Conservation (phyloP, 305 asterid genomes). For the Fraxinus baroniana region DNA sequence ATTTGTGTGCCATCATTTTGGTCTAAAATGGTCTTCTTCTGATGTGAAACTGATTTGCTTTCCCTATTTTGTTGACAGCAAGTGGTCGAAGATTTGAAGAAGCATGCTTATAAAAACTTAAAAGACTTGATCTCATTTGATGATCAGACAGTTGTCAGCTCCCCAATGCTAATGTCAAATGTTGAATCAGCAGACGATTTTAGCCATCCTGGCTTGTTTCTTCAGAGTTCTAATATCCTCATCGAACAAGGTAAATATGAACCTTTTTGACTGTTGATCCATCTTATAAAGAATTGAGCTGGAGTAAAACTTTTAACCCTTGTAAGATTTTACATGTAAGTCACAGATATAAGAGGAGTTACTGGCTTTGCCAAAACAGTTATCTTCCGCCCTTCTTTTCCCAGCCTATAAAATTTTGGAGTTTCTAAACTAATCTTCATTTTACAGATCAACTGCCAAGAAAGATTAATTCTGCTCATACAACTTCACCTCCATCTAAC, state of each 20-base stretch:
- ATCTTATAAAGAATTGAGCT: not conserved
- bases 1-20: not conserved
- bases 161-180: constrained; percentile 39
- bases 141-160: constrained; percentile 33
- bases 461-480: constrained; percentile 28
- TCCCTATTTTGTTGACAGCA: constrained; percentile 37
- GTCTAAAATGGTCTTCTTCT: not conserved
- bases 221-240: constrained; percentile 35
- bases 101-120: constrained; percentile 42
- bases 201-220: constrained; percentile 31
- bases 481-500: constrained; percentile 28
- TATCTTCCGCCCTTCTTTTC: not conserved
- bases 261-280: not conserved
- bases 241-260: constrained; percentile 48
- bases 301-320: not conserved
- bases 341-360: not conserved
- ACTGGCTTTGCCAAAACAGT: not conserved
- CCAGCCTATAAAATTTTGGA: not conserved
- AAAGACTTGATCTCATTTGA: constrained; percentile 37
- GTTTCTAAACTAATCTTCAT: not conserved
- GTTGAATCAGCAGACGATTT: constrained; percentile 29
- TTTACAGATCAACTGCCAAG: constrained; percentile 44
- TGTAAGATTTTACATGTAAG: not conserved
- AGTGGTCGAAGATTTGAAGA: constrained; percentile 52
- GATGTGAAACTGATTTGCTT: constrained; percentile 25